Base-by-base conservation (phyloP, 2,329 filamentous ascomycete species). In the Coniochaeta sp. region DNA sequence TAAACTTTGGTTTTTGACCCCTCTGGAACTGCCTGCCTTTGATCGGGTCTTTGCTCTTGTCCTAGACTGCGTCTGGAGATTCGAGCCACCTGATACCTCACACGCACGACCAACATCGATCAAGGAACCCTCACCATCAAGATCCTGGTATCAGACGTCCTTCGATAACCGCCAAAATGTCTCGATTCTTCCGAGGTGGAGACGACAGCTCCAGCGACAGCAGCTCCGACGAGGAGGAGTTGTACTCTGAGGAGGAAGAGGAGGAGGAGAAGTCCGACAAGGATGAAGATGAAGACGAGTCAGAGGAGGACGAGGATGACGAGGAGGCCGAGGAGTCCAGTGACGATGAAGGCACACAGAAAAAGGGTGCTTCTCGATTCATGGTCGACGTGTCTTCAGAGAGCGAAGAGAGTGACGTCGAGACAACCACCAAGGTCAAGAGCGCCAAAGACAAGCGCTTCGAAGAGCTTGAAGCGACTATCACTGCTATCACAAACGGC, bases 361-460 rank as follows among this genome's bases (percentile, higher is more conserved):
- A 85, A 69, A 84, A 79, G 33, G 93, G 93, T 72, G 89, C 89
- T 66, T 87, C 81, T 71, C 85, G 87, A 72, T 99, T 99, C 88
- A 87, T 98, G 84, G 85, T 88, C 68, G 87, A 85, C 67, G 79
- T 74, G 38, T 84, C 77, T 14, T 88, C 85, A 62, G 91, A 95
- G 58, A 91, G 88, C 69, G 90, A 93, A 8, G 69, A 92, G 69
- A 93, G 92, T 72, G 93, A 95, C 65, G 91, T 95, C 65, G 93
- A 97, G 66, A 85, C 86, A 66, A 86, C 88, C 65, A 91, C 89
- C 70, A 86, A 95, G 69, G 90, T 98, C 71, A 97, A 96, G 84
- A 97, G 92, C 76, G 93, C 93, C 71, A 98, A 98, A 79, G 92
- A 98, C 81, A 99, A 99, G 85, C 87, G 95, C 64, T 83, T 91